Conservation (phyloP, 106 monocot species). For the Dendrobium chrysotoxum region DNA sequence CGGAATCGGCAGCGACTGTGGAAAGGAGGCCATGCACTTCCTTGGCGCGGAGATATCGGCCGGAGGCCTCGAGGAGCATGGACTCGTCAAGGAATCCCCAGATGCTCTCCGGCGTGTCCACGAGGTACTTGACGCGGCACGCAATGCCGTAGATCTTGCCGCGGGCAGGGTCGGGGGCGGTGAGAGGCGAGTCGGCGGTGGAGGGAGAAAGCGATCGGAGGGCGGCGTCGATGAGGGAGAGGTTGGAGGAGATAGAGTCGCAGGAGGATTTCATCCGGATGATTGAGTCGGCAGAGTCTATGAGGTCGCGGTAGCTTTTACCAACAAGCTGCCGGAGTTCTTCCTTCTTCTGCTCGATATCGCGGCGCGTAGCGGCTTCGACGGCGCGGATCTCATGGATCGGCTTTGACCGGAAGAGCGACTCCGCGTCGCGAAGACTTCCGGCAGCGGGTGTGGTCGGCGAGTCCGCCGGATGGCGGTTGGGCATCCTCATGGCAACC, state of each 20-base stretch:
- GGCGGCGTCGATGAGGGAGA: conserved; percentile 43
- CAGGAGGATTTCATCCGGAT: conserved; percentile 65
- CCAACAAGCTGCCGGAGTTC: conserved; percentile 96
- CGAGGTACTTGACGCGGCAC: conserved; percentile 83
- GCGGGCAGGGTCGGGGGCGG: conserved; percentile 23
- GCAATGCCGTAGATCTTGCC: conserved; percentile 58
- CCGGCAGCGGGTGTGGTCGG: conserved; percentile 6
- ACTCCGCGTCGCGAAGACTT: conserved; percentile 57
- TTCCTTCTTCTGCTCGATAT: conserved; percentile 67
- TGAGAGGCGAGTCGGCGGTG: conserved; percentile 10
- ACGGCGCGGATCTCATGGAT: conserved; percentile 81
- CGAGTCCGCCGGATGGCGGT: not conserved
- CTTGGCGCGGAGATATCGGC: conserved; percentile 76
- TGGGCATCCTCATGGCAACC: conserved; percentile 13
- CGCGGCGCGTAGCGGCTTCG: conserved; percentile 41
- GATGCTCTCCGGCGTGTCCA: conserved; percentile 91
- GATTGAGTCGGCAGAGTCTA: conserved; percentile 95
- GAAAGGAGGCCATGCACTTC: conserved; percentile 51
- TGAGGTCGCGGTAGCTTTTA: conserved; percentile 88
- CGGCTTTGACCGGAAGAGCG: conserved; percentile 76
- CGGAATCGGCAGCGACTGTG: conserved; percentile 14
- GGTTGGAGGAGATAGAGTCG: conserved; percentile 57
- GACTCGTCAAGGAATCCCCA: conserved; percentile 91
- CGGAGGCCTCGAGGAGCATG: conserved; percentile 83
- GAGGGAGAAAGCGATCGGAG: conserved; percentile 43